Percentiles rank a stretch among this genome's conserved stretches.
These are phyloP conservation scores for Xeromyces bisporus DNA, from an alignment of 495 filamentous ascomycete genomes.

Conservation along the genomic window DNA sequence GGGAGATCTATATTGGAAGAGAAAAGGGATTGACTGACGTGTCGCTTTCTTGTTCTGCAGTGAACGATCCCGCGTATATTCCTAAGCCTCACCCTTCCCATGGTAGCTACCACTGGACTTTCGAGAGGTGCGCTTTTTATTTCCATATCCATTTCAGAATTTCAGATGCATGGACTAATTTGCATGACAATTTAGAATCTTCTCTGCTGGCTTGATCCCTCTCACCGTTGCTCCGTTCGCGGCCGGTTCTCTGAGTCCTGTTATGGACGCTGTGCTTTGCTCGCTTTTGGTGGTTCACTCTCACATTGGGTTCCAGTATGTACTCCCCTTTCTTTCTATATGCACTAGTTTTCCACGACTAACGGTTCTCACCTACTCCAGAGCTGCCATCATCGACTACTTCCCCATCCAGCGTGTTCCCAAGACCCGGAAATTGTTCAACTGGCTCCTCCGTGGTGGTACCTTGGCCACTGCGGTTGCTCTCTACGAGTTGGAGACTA, in stretches of 20 bases:
- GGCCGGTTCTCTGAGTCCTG: constrained; percentile 74
- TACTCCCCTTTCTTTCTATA: background rate
- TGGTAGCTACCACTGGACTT: constrained; percentile 96
- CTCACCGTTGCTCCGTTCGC: constrained; percentile 84
- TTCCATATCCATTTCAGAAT: background rate
- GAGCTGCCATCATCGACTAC: constrained; percentile 77
- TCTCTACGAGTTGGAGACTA: constrained; percentile 98
- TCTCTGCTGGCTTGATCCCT: constrained; percentile 65
- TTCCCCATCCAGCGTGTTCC: constrained; percentile 57
- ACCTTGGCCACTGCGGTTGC: constrained; percentile 72
- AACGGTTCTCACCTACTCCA: constrained; percentile 12
- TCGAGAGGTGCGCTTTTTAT: constrained; percentile 51
- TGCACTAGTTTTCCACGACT: constrained; percentile 2
- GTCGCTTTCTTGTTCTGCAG: constrained; percentile 24
- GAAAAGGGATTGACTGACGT: constrained; percentile 8
- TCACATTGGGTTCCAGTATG: constrained; percentile 82
- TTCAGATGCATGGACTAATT: background rate
- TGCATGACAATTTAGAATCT: constrained; percentile 27
- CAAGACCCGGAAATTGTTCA: constrained; percentile 40
- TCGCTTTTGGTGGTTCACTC: constrained; percentile 75
- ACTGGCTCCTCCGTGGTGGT: constrained; percentile 62
- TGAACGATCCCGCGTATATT: constrained; percentile 75
- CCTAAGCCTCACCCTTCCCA: constrained; percentile 53
- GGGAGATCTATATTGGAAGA: background rate
- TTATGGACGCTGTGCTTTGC: constrained; percentile 73